These are phyloP conservation scores for Diaporthe ilicicola DNA, from an alignment of 2,329 filamentous ascomycete genomes.

Conservation along the genomic window DNA sequence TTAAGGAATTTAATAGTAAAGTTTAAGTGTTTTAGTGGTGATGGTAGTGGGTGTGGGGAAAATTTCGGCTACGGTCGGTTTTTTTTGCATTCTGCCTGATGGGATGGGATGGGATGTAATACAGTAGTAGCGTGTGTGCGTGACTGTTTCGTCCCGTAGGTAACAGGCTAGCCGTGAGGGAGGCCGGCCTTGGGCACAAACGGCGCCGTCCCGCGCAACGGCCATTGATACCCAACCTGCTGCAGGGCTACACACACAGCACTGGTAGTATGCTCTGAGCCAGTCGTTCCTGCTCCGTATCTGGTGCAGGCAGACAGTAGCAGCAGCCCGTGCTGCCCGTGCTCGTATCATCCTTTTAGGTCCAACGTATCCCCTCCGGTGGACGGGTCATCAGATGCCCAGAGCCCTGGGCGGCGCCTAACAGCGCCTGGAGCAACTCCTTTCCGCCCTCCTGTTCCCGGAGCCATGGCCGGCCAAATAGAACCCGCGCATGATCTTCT, in stretches of 20 bases:
- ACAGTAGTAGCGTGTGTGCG: neutral
- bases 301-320: no score
- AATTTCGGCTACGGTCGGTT: no score
- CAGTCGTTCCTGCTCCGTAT: conserved; percentile 36
- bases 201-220: conserved; percentile 35
- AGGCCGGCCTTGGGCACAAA: conserved; percentile 42
- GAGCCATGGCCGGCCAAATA: neutral
- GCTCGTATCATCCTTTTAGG: neutral
- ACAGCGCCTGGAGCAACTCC: conserved; percentile 21
- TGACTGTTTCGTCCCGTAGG: neutral
- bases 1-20: no score
- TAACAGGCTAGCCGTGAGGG: conserved; percentile 4
- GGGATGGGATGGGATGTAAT: neutral
- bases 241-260: conserved; percentile 36
- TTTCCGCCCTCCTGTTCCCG: conserved; percentile 15
- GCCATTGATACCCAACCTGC: conserved; percentile 44
- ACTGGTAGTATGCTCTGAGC: conserved; percentile 31
- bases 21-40: no score
- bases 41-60: no score
- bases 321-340: neutral
- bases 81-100: no score
- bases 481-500: conserved; percentile 29
- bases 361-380: no score
- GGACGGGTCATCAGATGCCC: conserved; percentile 6
- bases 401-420: conserved; percentile 3